phyloP scores from a whole-genome alignment of 805 yeast species.

The Suhomyces vadensis region DNA sequence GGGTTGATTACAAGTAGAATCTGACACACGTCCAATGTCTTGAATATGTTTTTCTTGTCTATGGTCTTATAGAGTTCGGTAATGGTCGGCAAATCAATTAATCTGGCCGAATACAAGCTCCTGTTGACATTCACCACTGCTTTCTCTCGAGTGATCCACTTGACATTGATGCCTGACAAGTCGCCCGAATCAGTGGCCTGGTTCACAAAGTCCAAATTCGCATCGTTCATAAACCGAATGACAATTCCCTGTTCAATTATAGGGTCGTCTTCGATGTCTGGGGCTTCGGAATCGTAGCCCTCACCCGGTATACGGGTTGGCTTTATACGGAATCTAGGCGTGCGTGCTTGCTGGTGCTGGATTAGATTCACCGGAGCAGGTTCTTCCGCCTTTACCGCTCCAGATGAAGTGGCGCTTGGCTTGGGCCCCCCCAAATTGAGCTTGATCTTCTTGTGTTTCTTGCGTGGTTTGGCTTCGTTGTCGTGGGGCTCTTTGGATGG shows the following conservation, averaged over 20 bases:
- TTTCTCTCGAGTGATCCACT: slow-evolving; percentile 79
- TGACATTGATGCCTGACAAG: slow-evolving; percentile 66
- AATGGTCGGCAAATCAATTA: slow-evolving; percentile 87
- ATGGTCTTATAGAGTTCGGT: slow-evolving; percentile 86
- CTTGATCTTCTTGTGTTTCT: slow-evolving; percentile 27
- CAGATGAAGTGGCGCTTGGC: neutral
- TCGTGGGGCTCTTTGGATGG: slow-evolving; percentile 2
- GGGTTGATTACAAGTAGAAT: slow-evolving; percentile 73
- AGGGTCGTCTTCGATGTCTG: slow-evolving; percentile 95
- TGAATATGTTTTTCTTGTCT: slow-evolving; percentile 85
- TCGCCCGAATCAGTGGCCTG: slow-evolving; percentile 79
- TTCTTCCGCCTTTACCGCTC: neutral
- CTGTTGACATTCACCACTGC: slow-evolving; percentile 76
- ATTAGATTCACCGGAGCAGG: slow-evolving; percentile 1
- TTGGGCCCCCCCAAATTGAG: slow-evolving; percentile 17
- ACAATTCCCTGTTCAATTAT: slow-evolving; percentile 83
- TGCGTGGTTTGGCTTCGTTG: slow-evolving; percentile 12
- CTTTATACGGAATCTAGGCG: slow-evolving; percentile 52
- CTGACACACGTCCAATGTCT: slow-evolving; percentile 83
- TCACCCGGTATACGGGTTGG: slow-evolving; percentile 82
- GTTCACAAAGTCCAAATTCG: slow-evolving; percentile 69
- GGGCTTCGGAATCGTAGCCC: slow-evolving; percentile 96
- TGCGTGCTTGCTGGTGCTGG: slow-evolving; percentile 8
- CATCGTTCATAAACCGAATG: slow-evolving; percentile 69
- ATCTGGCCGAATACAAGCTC: slow-evolving; percentile 73